Conservation (phyloP, 441 rosid species). For the Mallotus japonicus region DNA sequence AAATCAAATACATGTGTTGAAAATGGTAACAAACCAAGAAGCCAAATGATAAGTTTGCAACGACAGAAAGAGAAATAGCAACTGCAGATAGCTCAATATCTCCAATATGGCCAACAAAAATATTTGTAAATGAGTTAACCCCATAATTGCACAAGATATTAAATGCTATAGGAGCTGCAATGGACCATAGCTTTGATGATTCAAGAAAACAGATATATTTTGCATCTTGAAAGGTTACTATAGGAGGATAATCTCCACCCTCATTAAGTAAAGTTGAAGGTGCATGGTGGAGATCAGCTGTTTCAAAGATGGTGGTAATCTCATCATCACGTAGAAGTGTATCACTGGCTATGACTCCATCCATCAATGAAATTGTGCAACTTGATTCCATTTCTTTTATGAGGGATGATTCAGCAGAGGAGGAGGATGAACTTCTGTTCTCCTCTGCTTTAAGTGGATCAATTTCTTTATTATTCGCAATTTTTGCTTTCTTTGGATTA, state of each 20-base stretch:
- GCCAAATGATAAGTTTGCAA: slow-evolving; percentile 83
- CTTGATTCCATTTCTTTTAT: background rate
- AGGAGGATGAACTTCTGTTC: slow-evolving; percentile 29
- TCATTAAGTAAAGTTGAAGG: slow-evolving; percentile 42
- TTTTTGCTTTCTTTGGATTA: slow-evolving; percentile 23
- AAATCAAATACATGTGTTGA: background rate
- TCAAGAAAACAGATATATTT: slow-evolving; percentile 47
- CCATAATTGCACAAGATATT: slow-evolving; percentile 81
- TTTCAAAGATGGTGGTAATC: slow-evolving; percentile 26
- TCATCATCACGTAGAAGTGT: background rate
- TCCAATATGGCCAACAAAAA: slow-evolving; percentile 83
- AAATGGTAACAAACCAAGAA: slow-evolving; percentile 52
- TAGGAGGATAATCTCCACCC: slow-evolving; percentile 52
- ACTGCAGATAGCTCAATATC: slow-evolving; percentile 82
- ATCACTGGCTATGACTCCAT: slow-evolving; percentile 12
- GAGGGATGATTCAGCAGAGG: slow-evolving; percentile 18
- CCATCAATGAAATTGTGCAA: slow-evolving; percentile 14
- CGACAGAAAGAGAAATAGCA: slow-evolving; percentile 71
- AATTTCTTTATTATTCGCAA: slow-evolving; percentile 41
- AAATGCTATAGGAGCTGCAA: slow-evolving; percentile 86
- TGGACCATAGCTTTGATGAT: slow-evolving; percentile 61
- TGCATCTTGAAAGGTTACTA: slow-evolving; percentile 43
- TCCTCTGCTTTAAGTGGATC: slow-evolving; percentile 34
- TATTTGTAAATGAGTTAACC: slow-evolving; percentile 76
- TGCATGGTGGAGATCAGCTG: slow-evolving; percentile 53